Conservation (phyloP, 495 filamentous ascomycete genomes). For the Darksidea phi region DNA sequence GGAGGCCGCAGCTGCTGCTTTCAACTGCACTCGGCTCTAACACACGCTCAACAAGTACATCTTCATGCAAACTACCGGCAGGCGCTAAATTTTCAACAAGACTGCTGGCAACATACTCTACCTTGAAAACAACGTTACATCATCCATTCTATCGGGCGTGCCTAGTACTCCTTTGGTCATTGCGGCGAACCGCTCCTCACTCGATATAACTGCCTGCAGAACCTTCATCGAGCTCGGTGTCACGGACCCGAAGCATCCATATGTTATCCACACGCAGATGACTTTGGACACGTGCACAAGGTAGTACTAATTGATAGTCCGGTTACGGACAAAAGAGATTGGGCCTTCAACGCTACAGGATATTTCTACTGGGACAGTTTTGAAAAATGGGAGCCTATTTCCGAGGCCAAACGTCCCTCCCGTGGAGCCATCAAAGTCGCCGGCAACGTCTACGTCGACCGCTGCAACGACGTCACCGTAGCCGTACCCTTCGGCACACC, state of each 20-base stretch:
- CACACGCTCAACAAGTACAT: neutral
- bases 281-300: conserved; percentile 4
- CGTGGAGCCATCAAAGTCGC: conserved; percentile 13
- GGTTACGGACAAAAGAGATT: conserved; percentile 20
- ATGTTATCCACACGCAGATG: conserved; percentile 19
- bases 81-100: neutral
- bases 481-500: conserved; percentile 49
- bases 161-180: conserved; percentile 1
- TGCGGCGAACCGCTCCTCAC: conserved; percentile 7
- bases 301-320: conserved; percentile 18
- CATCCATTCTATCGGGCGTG: neutral
- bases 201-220: conserved; percentile 13
- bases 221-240: conserved; percentile 25
- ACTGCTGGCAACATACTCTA: conserved; percentile 2
- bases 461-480: conserved; percentile 45
- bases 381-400: conserved; percentile 22
- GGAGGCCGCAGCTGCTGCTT: neutral
- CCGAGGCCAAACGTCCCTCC: conserved; percentile 5
- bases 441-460: conserved; percentile 20
- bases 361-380: conserved; percentile 11
- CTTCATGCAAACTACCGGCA: conserved; percentile 3
- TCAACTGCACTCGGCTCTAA: conserved; percentile 1
- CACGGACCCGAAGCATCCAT: conserved; percentile 13
- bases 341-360: conserved; percentile 25
- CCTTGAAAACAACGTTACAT: conserved; percentile 16